A percentile compares a stretch with the other conserved stretches of the same genome.
These are phyloP conservation scores for Euphorbia peplus DNA, from an alignment of 345 rosid species.

Conservation along the genomic window DNA sequence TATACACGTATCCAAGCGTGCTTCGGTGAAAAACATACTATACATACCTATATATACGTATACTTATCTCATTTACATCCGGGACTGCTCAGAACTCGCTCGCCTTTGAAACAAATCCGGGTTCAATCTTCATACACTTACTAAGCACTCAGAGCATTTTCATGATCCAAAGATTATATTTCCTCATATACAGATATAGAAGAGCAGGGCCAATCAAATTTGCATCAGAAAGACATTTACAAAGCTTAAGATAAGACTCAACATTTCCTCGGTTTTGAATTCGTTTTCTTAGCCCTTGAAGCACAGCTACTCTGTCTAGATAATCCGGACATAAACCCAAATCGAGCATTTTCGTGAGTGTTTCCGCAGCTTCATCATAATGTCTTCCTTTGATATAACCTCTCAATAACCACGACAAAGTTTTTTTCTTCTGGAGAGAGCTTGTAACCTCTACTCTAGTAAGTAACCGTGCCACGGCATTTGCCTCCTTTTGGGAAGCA, in stretches of 20 bases:
- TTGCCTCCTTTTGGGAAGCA: slow-evolving; percentile 67
- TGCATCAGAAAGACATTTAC: slow-evolving; percentile 63
- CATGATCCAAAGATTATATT: slow-evolving; percentile 74
- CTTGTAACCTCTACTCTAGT: slow-evolving; percentile 49
- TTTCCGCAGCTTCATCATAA: slow-evolving; percentile 68
- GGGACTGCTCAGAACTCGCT: slow-evolving; percentile 11
- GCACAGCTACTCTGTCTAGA: slow-evolving; percentile 78
- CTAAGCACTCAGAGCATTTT: slow-evolving; percentile 46
- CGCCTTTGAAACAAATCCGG: slow-evolving; percentile 1
- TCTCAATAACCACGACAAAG: slow-evolving; percentile 74
- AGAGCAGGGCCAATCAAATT: slow-evolving; percentile 74
- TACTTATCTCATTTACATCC: background rate
- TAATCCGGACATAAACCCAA: slow-evolving; percentile 73
- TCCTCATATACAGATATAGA: slow-evolving; percentile 65
- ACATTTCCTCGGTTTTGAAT: slow-evolving; percentile 57
- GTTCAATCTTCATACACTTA: slow-evolving; percentile 4
- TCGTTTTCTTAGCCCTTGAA: slow-evolving; percentile 78
- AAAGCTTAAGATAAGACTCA: slow-evolving; percentile 58
- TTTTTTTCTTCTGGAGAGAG: slow-evolving; percentile 52
- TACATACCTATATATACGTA: background rate
- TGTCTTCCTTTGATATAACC: slow-evolving; percentile 90
- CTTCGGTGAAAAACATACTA: background rate
- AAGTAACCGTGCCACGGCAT: slow-evolving; percentile 56
- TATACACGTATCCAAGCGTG: background rate
- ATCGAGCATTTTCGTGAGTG: slow-evolving; percentile 64